phyloP scores from a whole-genome alignment of 371 early-diverging fungal species.

The Mortierella sp. region DNA sequence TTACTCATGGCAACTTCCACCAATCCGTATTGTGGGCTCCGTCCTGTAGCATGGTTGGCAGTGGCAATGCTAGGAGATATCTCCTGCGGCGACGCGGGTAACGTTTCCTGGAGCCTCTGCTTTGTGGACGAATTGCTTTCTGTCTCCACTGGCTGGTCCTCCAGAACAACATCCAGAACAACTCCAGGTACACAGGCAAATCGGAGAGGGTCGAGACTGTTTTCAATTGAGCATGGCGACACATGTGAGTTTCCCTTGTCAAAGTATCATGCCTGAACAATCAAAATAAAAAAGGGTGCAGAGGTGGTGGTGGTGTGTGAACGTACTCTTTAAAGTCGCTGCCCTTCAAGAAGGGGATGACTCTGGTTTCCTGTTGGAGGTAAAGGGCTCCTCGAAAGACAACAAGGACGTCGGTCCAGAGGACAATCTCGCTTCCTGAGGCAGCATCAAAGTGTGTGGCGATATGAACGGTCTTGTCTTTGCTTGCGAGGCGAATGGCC shows the following conservation, averaged over 20 bases:
- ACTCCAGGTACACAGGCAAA: neutral
- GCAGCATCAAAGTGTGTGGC: neutral
- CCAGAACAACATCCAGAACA: neutral
- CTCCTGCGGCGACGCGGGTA: neutral
- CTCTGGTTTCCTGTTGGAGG: too few relatives aligned
- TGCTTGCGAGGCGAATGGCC: neutral
- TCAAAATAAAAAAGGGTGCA: neutral
- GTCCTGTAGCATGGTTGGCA: neutral
- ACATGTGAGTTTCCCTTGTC: too few relatives aligned
- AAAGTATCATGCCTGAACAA: too few relatives aligned
- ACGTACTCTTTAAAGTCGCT: constrained; percentile 15
- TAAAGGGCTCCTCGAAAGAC: constrained; percentile 12
- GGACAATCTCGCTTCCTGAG: neutral
- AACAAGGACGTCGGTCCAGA: constrained; percentile 20
- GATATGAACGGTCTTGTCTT: neutral
- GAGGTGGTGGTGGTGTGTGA: neutral
- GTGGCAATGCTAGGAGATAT: neutral
- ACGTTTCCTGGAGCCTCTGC: neutral
- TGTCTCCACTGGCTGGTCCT: neutral
- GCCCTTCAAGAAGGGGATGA: constrained; percentile 10
- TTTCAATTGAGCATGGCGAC: neutral
- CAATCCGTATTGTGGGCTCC: neutral
- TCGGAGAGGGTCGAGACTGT: neutral
- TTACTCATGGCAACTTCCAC: neutral
- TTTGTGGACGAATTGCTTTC: neutral